Base-by-base conservation (phyloP, 1,139 yeast species). In the Wickerhamomyces sp. region DNA sequence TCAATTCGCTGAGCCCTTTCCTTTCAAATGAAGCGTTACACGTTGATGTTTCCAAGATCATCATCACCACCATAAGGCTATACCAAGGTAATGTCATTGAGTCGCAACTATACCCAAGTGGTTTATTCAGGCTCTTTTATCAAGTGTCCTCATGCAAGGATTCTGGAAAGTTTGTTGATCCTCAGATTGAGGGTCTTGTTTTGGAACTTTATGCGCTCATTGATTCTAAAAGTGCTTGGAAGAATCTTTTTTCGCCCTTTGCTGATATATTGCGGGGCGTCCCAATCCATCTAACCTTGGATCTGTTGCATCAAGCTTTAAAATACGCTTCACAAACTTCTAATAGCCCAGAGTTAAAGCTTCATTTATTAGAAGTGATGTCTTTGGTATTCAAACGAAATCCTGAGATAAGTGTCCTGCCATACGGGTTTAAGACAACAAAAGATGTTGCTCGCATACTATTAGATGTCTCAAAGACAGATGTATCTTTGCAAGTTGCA, bases 1-100 rank as follows among this genome's bases (percentile, higher is more conserved):
- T 64, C 3, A 37, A 46, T 1, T 44, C 49, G 13, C 40, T 68
- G 13, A 41, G 57, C 8, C 54, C 55, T 1, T 50, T 59, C 27
- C 34, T 68, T 1, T 5, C 33, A 3, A 47, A 50, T 14, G 14
- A 31, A 0, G 32, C 33, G 0, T 35, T 66, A 1, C 43, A 47
- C n/a, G 49, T 54, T 2, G 70, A 70, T 19, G 51, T 58, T 3
- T 43, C 59, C 1, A 48, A 44, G 2, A 26, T 55, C 4, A 41
- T 47, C 5, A 31, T 37, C 2, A 42, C 56, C 3, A 29, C 63
- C 16, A 19, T 48, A 7, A 17, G 21, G 7, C 25, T 20, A 12
- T 35, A 31, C 14, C 41, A 45, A 14, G 31, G n/a, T 2, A 13
- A 40, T 7, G 19, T 39, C 1, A 13, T 28, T 2, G 40, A 37